A percentile compares a stretch with the other conserved stretches of the same genome.
phyloP scores from a whole-genome alignment of 306 rosid species.

The Glycine soja region DNA sequence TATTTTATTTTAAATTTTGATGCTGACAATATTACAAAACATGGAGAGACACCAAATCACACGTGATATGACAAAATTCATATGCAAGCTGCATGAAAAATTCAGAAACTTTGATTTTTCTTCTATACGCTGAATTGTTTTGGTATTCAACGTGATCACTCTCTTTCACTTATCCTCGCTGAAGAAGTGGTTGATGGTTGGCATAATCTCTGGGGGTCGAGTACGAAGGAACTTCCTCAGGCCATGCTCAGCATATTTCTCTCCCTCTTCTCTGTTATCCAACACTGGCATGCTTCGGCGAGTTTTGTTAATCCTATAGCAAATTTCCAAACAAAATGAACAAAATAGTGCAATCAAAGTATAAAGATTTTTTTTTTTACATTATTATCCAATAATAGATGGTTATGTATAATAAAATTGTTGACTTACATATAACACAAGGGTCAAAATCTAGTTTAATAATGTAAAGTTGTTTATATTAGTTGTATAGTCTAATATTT shows the following conservation, averaged over 20 bases:
- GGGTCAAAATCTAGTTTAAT: too few relatives aligned
- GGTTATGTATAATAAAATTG: too few relatives aligned
- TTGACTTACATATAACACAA: too few relatives aligned
- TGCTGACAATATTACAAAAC: neutral
- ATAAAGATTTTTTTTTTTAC: too few relatives aligned
- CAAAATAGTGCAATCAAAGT: too few relatives aligned
- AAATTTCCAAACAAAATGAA: too few relatives aligned
- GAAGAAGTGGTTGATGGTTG: conserved; percentile 76
- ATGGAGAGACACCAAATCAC: neutral
- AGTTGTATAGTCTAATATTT: neutral
- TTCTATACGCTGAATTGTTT: neutral
- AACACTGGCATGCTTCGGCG: conserved; percentile 66
- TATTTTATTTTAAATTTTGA: neutral
- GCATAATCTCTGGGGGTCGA: conserved; percentile 83
- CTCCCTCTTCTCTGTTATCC: conserved; percentile 84
- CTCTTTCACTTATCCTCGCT: conserved; percentile 57
- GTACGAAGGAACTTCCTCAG: conserved; percentile 84
- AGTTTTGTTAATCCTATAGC: conserved; percentile 59
- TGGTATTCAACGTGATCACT: neutral
- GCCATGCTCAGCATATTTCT: conserved; percentile 72
- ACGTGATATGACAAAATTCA: neutral
- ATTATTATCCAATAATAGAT: too few relatives aligned
- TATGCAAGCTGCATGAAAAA: neutral
- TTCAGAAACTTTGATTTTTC: neutral
- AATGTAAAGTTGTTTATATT: too few relatives aligned